Base-by-base conservation (phyloP, 1,139 yeast genomes). In the Saccharomyces hybrid region DNA sequence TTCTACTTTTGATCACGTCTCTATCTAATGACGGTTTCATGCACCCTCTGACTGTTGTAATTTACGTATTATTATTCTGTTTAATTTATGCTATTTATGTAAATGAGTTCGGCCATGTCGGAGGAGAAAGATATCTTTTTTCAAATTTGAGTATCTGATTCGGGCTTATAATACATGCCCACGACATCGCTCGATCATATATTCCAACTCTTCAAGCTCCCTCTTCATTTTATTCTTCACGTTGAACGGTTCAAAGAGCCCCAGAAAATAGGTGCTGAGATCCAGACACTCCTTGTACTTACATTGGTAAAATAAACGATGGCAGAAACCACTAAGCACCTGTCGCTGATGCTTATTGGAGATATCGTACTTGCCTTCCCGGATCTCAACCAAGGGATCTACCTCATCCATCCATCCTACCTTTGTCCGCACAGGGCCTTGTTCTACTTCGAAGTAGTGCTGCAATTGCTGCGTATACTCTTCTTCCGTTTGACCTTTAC, bases 401-500 rank as follows among this genome's bases (percentile, higher is more conserved):
- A 57, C 34, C 28, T 58, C 57, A 13, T 61, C 65, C 49, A 82
- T 72, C 82, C 84, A 80, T 32, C 73, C 70, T 3, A 68, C 71
- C 0, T 78, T 75, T 56, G 81, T 79, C 26, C 79, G 62, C 2
- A 72, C 69, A 0, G 88, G 88, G 0, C 89, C 89, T 0, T 70
- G 57, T 2, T 59, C 55, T 54, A 66, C 68, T 2, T 57, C 46
- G 44, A 57, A 56, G 64, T 80, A 84, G 56, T 74, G 76, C 1
- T 54, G 47, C 54, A 71, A 69, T 62, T 85, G 88, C 4, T 57
- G 63, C 23, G 62, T 65, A 59, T 70, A 84, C 52, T 78, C 82
- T 56, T 80, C 86, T 47, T 77, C 80, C 0, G 81, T 65, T 63
- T 85, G 90, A 0, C 80, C 81, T 60, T 82, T 84, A 46, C 90